These are phyloP conservation scores for Fusarium sororula DNA, from an alignment of 2,329 filamentous ascomycete genomes.

Conservation along the genomic window DNA sequence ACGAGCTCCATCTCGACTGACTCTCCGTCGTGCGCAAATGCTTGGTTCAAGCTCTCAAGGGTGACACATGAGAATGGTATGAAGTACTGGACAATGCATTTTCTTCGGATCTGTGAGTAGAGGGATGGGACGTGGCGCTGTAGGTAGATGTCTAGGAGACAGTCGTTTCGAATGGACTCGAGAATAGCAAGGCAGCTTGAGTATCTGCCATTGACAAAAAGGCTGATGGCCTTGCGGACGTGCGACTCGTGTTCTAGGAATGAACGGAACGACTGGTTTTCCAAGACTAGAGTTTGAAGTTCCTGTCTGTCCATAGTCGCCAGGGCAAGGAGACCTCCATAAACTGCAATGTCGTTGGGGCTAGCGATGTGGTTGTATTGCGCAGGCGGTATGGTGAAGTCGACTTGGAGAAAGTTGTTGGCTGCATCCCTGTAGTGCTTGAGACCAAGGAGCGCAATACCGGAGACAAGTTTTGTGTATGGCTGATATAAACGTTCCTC, in stretches of 20 bases:
- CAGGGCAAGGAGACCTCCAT: constrained; percentile 88
- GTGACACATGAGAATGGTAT: constrained; percentile 90
- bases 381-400: constrained; percentile 58
- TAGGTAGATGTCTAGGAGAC: constrained; percentile 88
- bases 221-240: constrained; percentile 86
- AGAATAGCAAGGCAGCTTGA: constrained; percentile 84
- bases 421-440: constrained; percentile 71
- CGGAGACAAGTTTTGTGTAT: constrained; percentile 61
- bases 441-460: constrained; percentile 60
- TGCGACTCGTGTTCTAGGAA: constrained; percentile 95
- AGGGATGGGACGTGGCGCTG: constrained; percentile 76
- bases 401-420: constrained; percentile 71
- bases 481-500: constrained; percentile 57
- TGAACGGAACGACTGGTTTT: constrained; percentile 81
- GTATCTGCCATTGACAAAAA: constrained; percentile 92
- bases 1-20: constrained; percentile 80
- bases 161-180: constrained; percentile 83
- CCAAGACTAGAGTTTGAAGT: constrained; percentile 79
- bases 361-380: constrained; percentile 78
- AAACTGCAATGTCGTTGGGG: constrained; percentile 89
- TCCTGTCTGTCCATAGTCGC: constrained; percentile 86
- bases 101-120: constrained; percentile 80
- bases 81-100: constrained; percentile 94
- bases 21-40: constrained; percentile 73
- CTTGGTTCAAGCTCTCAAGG: constrained; percentile 77